Evolutionary conservation across 176 grass and related monocot species (phyloP).

Genomic region (Cymbopogon citratus): DNA sequence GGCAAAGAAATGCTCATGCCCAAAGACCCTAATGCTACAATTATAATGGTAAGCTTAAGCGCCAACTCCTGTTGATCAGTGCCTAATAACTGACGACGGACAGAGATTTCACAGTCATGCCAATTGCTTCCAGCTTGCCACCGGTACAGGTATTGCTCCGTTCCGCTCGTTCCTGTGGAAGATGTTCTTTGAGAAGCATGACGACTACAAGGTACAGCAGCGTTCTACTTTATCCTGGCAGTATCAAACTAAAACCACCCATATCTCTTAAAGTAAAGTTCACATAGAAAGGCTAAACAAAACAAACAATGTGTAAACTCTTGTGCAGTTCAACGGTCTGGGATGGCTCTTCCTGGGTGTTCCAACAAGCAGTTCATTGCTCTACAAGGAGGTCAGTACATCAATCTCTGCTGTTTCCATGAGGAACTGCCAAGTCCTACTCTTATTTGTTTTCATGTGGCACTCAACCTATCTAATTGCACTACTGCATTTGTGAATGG

Average conservation of each 20-base stretch:
- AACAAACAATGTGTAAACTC: not conserved
- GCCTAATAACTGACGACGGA: not conserved
- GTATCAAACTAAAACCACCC: not conserved
- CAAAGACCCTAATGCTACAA: conserved; percentile 74
- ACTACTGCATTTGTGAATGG: not conserved
- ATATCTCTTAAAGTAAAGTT: not conserved
- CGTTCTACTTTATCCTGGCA: not conserved
- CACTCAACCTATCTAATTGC: not conserved
- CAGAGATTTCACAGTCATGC: not conserved
- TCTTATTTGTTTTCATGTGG: not conserved
- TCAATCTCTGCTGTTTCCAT: not conserved
- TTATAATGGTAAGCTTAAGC: conserved; percentile 62
- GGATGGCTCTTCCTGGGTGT: conserved; percentile 98
- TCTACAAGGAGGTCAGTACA: conserved; percentile 66
- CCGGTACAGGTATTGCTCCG: conserved; percentile 88
- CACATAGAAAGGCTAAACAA: not conserved
- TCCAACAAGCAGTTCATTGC: conserved; percentile 73
- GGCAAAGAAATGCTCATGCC: conserved; percentile 99
- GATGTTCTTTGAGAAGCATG: conserved; percentile 95
- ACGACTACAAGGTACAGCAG: conserved; percentile 74
- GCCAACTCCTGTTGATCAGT: not conserved
- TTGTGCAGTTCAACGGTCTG: conserved; percentile 82
- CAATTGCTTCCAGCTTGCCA: conserved; percentile 55
- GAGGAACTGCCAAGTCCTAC: not conserved
- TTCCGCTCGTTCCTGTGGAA: conserved; percentile 94